Conservation (phyloP, 148 eudicot genomes). For the Camellia lanceoleosa region DNA sequence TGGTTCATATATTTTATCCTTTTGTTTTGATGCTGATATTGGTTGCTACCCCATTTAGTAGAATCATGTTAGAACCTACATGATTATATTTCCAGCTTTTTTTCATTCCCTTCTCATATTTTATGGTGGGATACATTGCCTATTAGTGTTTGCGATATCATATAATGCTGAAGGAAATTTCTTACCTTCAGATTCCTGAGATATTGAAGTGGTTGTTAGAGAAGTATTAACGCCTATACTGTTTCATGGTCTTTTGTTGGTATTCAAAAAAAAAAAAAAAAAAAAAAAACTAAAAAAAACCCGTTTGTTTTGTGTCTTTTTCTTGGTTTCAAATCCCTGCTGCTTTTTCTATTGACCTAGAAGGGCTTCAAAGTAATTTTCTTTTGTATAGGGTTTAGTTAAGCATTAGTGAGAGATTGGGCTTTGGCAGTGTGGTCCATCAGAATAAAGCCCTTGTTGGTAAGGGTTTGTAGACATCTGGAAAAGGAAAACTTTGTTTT, state of each 20-base stretch:
- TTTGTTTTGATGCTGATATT: no score
- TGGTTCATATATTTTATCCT: no score
- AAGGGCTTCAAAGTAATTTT: not conserved
- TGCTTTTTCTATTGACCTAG: not conserved
- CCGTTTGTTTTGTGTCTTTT: not conserved
- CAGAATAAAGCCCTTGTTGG: not conserved
- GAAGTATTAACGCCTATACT: not conserved
- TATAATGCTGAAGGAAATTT: not conserved
- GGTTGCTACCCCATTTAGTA: not conserved
- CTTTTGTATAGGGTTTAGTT: not conserved
- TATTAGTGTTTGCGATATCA: not conserved
- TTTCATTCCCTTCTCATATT: not conserved
- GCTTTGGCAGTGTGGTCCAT: not conserved
- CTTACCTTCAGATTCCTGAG: not conserved
- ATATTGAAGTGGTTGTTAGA: not conserved
- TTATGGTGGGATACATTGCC: not conserved
- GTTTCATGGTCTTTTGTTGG: not conserved
- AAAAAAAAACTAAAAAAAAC: no score
- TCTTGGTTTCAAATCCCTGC: not conserved
- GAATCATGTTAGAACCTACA: not conserved
- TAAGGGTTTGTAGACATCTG: not conserved
- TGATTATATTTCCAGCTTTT: not conserved
- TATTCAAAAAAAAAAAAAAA: no score
- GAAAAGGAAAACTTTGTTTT: not conserved
- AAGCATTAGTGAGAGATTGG: not conserved